Conservation (phyloP, 2,329 filamentous ascomycete genomes). For the Trichoderma pleuroti region DNA sequence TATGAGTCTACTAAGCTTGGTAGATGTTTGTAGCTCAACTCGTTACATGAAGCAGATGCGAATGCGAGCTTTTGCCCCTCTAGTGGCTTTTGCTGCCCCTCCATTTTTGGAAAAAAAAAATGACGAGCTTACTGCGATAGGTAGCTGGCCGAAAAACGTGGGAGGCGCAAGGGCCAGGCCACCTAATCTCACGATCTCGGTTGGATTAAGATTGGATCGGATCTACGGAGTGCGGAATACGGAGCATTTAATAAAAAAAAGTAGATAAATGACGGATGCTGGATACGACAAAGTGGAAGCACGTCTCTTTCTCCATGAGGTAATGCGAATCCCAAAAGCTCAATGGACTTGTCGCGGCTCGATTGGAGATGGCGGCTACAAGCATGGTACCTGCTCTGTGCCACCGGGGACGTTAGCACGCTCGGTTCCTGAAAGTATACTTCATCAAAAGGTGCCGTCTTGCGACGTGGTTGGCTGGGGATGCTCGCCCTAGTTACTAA, state of each 20-base stretch:
- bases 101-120: conserved; percentile 4
- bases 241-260: background rate
- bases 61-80: background rate
- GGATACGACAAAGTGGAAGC: background rate
- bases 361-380: background rate
- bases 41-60: background rate
- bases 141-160: background rate
- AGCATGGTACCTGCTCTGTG: background rate
- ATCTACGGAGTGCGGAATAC: background rate
- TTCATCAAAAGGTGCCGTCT: background rate
- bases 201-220: conserved; percentile 10
- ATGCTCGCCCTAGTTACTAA: background rate
- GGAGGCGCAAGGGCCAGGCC: conserved; percentile 11
- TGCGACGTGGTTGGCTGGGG: background rate
- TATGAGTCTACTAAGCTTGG: background rate
- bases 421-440: background rate
- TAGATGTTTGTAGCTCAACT: background rate
- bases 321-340: background rate
- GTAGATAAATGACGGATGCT: background rate
- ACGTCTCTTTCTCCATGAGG: background rate
- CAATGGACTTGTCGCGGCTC: background rate
- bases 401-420: background rate
- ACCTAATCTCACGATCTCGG: conserved; percentile 8
- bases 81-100: conserved; percentile 6
- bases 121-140: conserved; percentile 3